phyloP scores from a whole-genome alignment of 129 eudicot genomes.

The Flaveria sonorensis region DNA sequence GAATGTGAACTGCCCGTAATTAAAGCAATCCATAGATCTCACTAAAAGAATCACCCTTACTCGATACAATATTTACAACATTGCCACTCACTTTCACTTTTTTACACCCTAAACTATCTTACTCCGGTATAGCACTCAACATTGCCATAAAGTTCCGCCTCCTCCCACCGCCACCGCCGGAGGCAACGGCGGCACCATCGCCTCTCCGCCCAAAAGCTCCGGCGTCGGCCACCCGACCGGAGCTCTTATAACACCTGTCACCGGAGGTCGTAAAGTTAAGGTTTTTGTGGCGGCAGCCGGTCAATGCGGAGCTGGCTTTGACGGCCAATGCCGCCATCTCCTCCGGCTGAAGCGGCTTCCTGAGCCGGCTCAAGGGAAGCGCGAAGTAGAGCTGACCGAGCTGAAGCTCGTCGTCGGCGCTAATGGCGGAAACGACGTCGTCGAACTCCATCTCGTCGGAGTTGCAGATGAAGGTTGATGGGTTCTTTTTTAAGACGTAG shows the following conservation, averaged over 20 bases:
- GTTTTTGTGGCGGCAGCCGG: conserved; percentile 59
- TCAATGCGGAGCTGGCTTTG: conserved; percentile 83
- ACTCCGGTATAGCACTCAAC: conserved; percentile 81
- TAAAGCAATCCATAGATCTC: conserved; percentile 39
- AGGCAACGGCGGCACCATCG: conserved; percentile 26
- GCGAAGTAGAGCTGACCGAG: conserved; percentile 84
- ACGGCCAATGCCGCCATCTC: conserved; percentile 99
- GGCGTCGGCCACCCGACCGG: conserved; percentile 53
- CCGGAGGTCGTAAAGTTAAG: conserved; percentile 33
- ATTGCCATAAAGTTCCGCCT: conserved; percentile 43
- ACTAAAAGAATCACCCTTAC: conserved; percentile 31
- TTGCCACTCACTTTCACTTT: not conserved
- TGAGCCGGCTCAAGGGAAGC: conserved; percentile 60
- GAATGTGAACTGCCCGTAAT: conserved; percentile 41
- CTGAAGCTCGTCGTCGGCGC: conserved; percentile 62
- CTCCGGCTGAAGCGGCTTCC: conserved; percentile 65
- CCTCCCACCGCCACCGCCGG: conserved; percentile 28
- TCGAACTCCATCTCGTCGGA: conserved; percentile 97
- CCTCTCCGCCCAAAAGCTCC: conserved; percentile 34
- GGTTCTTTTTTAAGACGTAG: conserved; percentile 58
- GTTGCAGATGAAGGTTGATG: conserved; percentile 69
- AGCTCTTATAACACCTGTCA: conserved; percentile 31
- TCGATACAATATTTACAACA: conserved; percentile 43
- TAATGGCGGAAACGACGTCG: conserved; percentile 62
- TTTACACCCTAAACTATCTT: conserved; percentile 18